These are phyloP conservation scores for Monilinia vaccinii-corymbosi DNA, from an alignment of 2,329 filamentous ascomycete species.

Conservation along the genomic window DNA sequence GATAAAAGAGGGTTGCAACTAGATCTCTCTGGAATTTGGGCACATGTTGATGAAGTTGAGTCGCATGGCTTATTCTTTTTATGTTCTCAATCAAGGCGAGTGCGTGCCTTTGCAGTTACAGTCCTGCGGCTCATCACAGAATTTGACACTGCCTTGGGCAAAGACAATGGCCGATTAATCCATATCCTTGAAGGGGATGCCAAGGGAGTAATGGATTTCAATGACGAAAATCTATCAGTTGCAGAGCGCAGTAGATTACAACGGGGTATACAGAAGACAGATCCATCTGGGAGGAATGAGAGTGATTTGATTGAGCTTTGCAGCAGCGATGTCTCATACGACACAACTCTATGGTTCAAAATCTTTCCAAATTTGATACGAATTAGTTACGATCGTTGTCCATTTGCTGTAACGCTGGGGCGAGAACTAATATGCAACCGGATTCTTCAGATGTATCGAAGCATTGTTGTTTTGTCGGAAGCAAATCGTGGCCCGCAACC, in stretches of 20 bases:
- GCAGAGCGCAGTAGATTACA: slow-evolving; percentile 89
- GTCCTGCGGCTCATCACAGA: slow-evolving; percentile 87
- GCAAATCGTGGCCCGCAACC: slow-evolving; percentile 56
- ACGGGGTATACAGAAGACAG: slow-evolving; percentile 76
- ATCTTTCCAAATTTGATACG: slow-evolving; percentile 93
- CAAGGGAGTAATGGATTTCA: slow-evolving; percentile 79
- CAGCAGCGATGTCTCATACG: slow-evolving; percentile 89
- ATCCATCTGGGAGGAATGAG: slow-evolving; percentile 49
- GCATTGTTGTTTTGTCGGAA: slow-evolving; percentile 72
- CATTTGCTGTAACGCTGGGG: slow-evolving; percentile 82
- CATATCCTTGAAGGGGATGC: slow-evolving; percentile 88
- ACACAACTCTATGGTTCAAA: slow-evolving; percentile 94
- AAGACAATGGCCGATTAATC: slow-evolving; percentile 67
- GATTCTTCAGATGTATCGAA: slow-evolving; percentile 85
- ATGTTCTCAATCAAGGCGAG: slow-evolving; percentile 86
- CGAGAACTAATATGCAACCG: slow-evolving; percentile 89
- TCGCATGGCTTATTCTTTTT: slow-evolving; percentile 95
- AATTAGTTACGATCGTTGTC: slow-evolving; percentile 82
- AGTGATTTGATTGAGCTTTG: slow-evolving; percentile 89
- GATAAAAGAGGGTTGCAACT: slow-evolving; percentile 69
- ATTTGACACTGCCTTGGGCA: slow-evolving; percentile 82
- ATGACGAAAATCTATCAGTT: slow-evolving; percentile 82
- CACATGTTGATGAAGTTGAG: slow-evolving; percentile 93
- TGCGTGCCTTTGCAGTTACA: slow-evolving; percentile 83
- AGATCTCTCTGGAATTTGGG: slow-evolving; percentile 79